A percentile compares a stretch with the other conserved stretches of the same genome.
Conservation (phyloP, 352 stramenopile genomes). For the Phytophthora pinifolia region DNA sequence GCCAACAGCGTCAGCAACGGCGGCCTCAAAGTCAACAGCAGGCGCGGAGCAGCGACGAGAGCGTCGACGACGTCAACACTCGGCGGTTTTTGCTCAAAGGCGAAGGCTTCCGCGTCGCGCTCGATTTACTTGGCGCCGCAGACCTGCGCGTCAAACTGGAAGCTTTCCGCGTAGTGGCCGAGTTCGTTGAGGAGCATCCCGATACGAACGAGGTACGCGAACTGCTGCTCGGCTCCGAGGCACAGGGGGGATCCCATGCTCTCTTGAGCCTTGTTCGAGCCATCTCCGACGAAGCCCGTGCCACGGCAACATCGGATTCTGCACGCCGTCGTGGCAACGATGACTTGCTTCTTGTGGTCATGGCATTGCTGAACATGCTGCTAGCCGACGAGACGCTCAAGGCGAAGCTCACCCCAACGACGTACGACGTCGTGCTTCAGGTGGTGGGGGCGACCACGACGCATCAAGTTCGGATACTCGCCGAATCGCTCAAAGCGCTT, state of each 20-base stretch:
- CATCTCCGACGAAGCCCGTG: conserved; percentile 48
- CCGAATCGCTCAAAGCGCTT: conserved; percentile 52
- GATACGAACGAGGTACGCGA: conserved; percentile 27
- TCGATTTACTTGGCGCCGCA: conserved; percentile 43
- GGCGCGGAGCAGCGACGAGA: conserved; percentile 1
- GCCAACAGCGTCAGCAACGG: conserved; percentile 27
- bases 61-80: conserved; percentile 9
- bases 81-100: conserved; percentile 37
- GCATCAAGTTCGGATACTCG: conserved; percentile 37
- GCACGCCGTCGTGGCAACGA: conserved; percentile 11
- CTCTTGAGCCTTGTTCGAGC: conserved; percentile 51
- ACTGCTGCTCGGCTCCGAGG: conserved; percentile 29
- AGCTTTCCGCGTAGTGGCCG: conserved; percentile 40
- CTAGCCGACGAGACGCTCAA: conserved; percentile 51
- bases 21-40: conserved; percentile 21
- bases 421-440: conserved; percentile 63
- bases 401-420: conserved; percentile 52
- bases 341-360: conserved; percentile 37
- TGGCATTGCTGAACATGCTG: conserved; percentile 54
- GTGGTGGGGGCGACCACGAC: conserved; percentile 29
- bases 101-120: conserved; percentile 38
- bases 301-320: conserved; percentile 9
- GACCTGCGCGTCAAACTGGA: conserved; percentile 48
- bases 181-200: conserved; percentile 49
- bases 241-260: conserved; percentile 30